These are phyloP conservation scores for Gossypium davidsonii DNA, from an alignment of 441 rosid genomes.

Conservation along the genomic window DNA sequence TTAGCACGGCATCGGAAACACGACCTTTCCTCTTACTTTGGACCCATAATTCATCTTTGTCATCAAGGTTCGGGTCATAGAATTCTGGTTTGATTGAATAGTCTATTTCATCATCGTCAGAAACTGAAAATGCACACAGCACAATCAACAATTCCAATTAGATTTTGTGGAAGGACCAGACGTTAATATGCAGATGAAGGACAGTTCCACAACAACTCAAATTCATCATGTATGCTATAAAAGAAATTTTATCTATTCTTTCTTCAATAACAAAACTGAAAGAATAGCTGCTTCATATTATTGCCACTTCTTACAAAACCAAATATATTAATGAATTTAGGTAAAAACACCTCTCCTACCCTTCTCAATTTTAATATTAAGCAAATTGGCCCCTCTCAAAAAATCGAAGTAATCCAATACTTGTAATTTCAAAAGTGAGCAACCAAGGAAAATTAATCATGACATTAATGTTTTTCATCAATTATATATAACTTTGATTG, in stretches of 20 bases:
- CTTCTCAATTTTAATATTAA: too few relatives aligned
- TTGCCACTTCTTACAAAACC: background rate
- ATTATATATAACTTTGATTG: too few relatives aligned
- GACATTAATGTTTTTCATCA: too few relatives aligned
- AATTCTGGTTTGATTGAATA: slow-evolving; percentile 58
- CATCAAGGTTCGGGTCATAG: slow-evolving; percentile 60
- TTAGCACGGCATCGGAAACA: slow-evolving; percentile 62
- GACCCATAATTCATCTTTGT: slow-evolving; percentile 62
- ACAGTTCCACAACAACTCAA: background rate
- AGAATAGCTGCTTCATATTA: background rate
- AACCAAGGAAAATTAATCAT: too few relatives aligned
- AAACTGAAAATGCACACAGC: slow-evolving; percentile 35
- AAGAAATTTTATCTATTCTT: background rate
- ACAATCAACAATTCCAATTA: background rate
- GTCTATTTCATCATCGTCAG: slow-evolving; percentile 68
- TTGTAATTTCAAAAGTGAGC: too few relatives aligned
- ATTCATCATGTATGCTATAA: background rate
- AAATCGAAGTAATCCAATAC: too few relatives aligned
- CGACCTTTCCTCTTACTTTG: slow-evolving; percentile 41
- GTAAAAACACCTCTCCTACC: too few relatives aligned
- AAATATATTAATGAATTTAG: background rate
- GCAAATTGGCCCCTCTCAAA: too few relatives aligned
- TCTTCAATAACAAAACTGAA: background rate
- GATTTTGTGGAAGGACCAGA: background rate
- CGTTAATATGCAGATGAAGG: background rate